Conservation (phyloP, 495 filamentous ascomycete genomes). For the Podospora didyma region DNA sequence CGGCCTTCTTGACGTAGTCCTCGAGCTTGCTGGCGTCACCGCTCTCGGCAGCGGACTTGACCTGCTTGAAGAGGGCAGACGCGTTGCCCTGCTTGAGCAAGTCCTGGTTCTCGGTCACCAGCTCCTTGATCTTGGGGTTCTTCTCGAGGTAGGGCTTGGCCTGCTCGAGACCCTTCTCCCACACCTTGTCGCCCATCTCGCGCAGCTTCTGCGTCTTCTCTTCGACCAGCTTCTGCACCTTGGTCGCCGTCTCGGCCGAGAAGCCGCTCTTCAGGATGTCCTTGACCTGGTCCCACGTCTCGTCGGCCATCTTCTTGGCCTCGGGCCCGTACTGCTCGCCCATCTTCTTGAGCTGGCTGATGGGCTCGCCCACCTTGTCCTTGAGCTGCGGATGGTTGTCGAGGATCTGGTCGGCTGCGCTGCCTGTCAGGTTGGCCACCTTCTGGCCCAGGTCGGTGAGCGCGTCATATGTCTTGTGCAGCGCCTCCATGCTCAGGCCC, state of each 20-base stretch:
- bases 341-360: slow-evolving; percentile 59
- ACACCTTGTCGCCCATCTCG: slow-evolving; percentile 60
- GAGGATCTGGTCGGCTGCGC: slow-evolving; percentile 54
- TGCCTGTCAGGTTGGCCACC: slow-evolving; percentile 50
- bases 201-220: slow-evolving; percentile 59
- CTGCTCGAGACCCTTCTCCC: slow-evolving; percentile 59
- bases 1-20: slow-evolving; percentile 52
- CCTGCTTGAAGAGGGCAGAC: slow-evolving; percentile 47
- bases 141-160: slow-evolving; percentile 61
- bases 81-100: slow-evolving; percentile 57
- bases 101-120: slow-evolving; percentile 58
- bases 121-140: slow-evolving; percentile 59
- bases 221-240: slow-evolving; percentile 56
- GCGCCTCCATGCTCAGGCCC: slow-evolving; percentile 50
- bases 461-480: slow-evolving; percentile 47
- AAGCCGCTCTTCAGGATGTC: slow-evolving; percentile 53
- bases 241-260: slow-evolving; percentile 41
- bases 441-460: slow-evolving; percentile 49
- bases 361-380: slow-evolving; percentile 60
- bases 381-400: slow-evolving; percentile 64
- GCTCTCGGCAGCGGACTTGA: slow-evolving; percentile 50
- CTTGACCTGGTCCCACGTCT: slow-evolving; percentile 58
- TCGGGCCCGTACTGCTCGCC: slow-evolving; percentile 62
- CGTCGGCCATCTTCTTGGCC: slow-evolving; percentile 63
- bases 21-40: slow-evolving; percentile 54